Base-by-base conservation (phyloP, 2,329 filamentous ascomycete species). In the Xylaria sp. region DNA sequence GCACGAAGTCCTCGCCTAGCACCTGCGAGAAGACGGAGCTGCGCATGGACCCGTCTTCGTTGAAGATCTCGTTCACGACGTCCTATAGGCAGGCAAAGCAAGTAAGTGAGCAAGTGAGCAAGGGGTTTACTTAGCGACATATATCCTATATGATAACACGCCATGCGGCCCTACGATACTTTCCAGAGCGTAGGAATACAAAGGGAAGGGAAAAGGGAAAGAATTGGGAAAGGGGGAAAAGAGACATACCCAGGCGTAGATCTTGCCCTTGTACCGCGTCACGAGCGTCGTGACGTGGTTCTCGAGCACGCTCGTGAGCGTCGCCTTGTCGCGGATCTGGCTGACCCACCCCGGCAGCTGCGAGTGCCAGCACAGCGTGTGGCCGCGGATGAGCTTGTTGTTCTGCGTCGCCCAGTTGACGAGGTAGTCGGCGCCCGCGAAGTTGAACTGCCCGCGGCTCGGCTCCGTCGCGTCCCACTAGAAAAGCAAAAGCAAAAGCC, bases 1-100 rank as follows among this genome's bases (percentile, higher is more conserved):
- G 82, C 62, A 93, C 87, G 75, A 91, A 93, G 78, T 87, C 86
- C 80, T 92, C 90, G 53, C 91, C 91, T 4, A 93, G 85, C 2
- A 93, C 87, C 29, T 87, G 84, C 74, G 83, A 90, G 82, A 92
- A 93, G 73, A 92, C 88, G 10, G 84, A 87, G 35, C 81, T 74
- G 53, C 90, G 88, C 63, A 91, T 82, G 3, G 77, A 81, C 42
- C 89, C 90, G 74, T 89, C 84, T 72, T 91, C 87, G 72, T 85
- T 84, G 77, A 90, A 87, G 76, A 90, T 88, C 77, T 91, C 88
- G 78, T 91, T 91, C 66, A 88, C 83, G 29, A 91, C 89, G 72
- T 91, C 88, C 82, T 78, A 40, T 58, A 10, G 18, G 18, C 27
- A 54, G 5, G 25, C 16, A 42, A 44, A 44, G 40, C 13, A 18